A percentile compares a stretch with the other conserved stretches of the same genome.
Evolutionary conservation across 805 yeast genomes (phyloP).

Genomic region (Myxozyma sirexii): DNA sequence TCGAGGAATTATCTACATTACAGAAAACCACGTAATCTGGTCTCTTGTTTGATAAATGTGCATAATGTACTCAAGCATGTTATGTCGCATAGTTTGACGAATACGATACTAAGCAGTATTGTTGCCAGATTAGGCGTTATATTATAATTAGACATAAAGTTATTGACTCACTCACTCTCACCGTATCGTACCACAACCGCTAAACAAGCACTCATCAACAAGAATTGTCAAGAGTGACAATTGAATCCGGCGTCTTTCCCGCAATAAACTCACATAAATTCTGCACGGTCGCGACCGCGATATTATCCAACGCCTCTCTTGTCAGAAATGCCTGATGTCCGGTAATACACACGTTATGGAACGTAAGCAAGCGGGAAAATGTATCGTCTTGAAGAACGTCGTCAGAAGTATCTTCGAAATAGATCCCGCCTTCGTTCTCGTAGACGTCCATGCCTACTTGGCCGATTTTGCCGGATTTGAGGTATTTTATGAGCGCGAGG

Average conservation of each 20-base stretch:
- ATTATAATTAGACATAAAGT: too few relatives aligned
- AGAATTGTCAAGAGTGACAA: constrained; percentile 9
- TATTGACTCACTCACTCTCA: too few relatives aligned
- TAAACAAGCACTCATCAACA: too few relatives aligned
- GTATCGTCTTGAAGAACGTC: constrained; percentile 38
- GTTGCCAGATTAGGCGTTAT: too few relatives aligned
- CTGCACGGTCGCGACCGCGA: constrained; percentile 34
- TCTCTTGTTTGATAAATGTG: too few relatives aligned
- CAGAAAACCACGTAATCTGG: too few relatives aligned
- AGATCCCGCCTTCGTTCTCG: constrained; percentile 46
- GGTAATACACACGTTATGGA: constrained; percentile 40
- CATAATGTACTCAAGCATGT: too few relatives aligned
- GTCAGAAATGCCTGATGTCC: constrained; percentile 41
- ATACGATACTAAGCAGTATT: too few relatives aligned
- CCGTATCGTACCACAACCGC: too few relatives aligned
- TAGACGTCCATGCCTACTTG: constrained; percentile 56
- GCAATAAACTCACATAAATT: constrained; percentile 24
- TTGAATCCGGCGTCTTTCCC: constrained; percentile 16
- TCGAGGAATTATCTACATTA: neutral
- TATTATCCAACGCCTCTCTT: constrained; percentile 36
- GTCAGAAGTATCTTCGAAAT: constrained; percentile 37
- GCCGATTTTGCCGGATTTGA: constrained; percentile 50
- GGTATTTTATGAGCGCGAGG: constrained; percentile 43
- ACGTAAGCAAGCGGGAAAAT: constrained; percentile 37
- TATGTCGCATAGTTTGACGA: too few relatives aligned